phyloP scores from a whole-genome alignment of 768 basidiomycete species.

The Lyophyllum decastes region DNA sequence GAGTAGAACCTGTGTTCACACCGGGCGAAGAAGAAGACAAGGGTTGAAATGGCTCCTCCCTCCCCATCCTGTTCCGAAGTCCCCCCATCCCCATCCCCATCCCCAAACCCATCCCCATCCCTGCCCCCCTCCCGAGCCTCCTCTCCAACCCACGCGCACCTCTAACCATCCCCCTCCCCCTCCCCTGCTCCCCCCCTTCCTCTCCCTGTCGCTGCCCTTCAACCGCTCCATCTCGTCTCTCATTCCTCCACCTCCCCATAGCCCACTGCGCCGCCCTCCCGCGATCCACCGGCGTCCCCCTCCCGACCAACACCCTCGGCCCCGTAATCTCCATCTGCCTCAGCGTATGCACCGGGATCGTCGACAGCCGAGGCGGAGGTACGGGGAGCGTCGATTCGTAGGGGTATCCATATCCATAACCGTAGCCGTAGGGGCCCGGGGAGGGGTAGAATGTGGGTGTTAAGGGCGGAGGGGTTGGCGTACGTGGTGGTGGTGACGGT shows the following conservation, averaged over 20 bases:
- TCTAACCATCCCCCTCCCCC: constrained; percentile 2
- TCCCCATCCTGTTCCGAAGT: background rate
- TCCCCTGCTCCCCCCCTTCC: constrained; percentile 6
- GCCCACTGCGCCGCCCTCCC: constrained; percentile 29
- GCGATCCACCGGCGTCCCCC: constrained; percentile 36
- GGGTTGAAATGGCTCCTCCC: background rate
- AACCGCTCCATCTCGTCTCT: no score
- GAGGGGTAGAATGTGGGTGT: background rate
- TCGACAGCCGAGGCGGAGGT: constrained; percentile 34
- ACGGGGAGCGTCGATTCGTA: constrained; percentile 28
- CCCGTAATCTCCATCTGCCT: constrained; percentile 27
- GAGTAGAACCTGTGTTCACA: background rate
- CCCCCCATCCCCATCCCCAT: background rate
- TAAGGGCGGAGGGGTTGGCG: background rate
- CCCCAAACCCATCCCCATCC: background rate
- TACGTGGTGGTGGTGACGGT: background rate
- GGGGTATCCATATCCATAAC: background rate
- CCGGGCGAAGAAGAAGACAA: no score
- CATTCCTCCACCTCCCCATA: no score
- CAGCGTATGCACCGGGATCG: constrained; percentile 29
- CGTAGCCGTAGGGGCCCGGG: no score
- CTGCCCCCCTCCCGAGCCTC: background rate
- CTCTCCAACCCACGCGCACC: background rate
- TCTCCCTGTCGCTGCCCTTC: background rate
- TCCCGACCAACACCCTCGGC: constrained; percentile 25